Conservation (phyloP, 768 basidiomycete genomes). For the Boletus bicolor region DNA sequence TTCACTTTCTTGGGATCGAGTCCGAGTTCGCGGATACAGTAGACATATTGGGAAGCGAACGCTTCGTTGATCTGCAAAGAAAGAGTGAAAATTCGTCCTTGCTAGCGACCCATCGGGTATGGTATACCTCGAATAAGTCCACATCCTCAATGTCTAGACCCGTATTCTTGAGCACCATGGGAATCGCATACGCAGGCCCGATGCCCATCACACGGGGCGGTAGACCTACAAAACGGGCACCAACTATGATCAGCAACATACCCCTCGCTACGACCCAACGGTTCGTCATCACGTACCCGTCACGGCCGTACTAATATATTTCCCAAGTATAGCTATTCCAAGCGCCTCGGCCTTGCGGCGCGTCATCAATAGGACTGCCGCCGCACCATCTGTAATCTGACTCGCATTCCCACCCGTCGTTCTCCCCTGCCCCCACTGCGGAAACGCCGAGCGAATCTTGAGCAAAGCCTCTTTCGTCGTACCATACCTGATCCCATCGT, state of each 20-base stretch:
- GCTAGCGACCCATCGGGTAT: background rate
- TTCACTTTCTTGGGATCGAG: slow-evolving; percentile 71
- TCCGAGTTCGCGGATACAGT: slow-evolving; percentile 63
- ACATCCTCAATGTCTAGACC: slow-evolving; percentile 69
- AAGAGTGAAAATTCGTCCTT: background rate
- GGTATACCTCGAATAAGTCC: slow-evolving; percentile 70
- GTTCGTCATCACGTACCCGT: slow-evolving; percentile 42
- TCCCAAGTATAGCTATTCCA: slow-evolving; percentile 70
- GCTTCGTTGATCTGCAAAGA: slow-evolving; percentile 79
- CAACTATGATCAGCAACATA: background rate
- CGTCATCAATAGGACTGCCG: slow-evolving; percentile 79
- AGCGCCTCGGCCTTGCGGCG: slow-evolving; percentile 74
- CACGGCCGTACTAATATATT: slow-evolving; percentile 70
- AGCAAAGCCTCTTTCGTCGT: slow-evolving; percentile 63
- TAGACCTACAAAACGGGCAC: slow-evolving; percentile 41
- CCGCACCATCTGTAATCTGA: slow-evolving; percentile 82
- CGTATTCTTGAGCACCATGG: slow-evolving; percentile 61
- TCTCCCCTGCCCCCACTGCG: slow-evolving; percentile 70
- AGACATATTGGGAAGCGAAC: slow-evolving; percentile 81
- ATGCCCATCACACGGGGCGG: slow-evolving; percentile 87
- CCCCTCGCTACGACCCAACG: background rate
- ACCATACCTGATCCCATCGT: slow-evolving; percentile 76
- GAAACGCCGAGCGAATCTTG: slow-evolving; percentile 74
- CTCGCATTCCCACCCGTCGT: slow-evolving; percentile 87
- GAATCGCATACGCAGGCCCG: slow-evolving; percentile 83